These are phyloP conservation scores for Scytalidium sp. DNA, from an alignment of 2,329 filamentous ascomycete species.

Conservation along the genomic window DNA sequence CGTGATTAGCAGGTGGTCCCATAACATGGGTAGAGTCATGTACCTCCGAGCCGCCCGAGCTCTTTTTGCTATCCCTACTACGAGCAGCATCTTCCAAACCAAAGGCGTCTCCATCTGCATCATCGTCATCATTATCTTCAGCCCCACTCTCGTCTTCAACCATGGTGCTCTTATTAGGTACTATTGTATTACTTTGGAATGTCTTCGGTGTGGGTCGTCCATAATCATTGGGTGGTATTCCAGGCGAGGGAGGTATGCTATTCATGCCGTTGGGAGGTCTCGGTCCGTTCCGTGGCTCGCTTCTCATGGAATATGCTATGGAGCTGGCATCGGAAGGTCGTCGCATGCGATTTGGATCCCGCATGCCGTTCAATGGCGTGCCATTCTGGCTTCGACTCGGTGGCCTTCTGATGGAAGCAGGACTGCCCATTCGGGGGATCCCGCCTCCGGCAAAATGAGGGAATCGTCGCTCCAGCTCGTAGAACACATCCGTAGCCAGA, in stretches of 20 bases:
- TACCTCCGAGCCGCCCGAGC: conserved; percentile 36
- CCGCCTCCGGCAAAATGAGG: conserved; percentile 74
- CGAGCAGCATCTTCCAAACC: conserved; percentile 45
- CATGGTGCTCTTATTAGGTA: conserved; percentile 97
- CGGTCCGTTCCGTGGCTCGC: conserved; percentile 29
- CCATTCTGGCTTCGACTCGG: conserved; percentile 52
- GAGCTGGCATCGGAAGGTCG: conserved; percentile 58
- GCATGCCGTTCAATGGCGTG: conserved; percentile 59
- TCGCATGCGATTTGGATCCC: conserved; percentile 40
- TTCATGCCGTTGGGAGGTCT: conserved; percentile 41
- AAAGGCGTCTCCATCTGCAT: conserved; percentile 72
- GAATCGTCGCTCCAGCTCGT: conserved; percentile 87
- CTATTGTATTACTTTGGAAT: conserved; percentile 92
- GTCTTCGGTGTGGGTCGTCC: conserved; percentile 81
- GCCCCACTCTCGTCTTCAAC: conserved; percentile 77
- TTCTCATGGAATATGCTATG: conserved; percentile 34
- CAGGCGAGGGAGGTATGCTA: conserved; percentile 57
- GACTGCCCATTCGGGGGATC: conserved; percentile 66
- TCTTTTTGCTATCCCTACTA: conserved; percentile 35
- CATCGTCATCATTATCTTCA: conserved; percentile 68
- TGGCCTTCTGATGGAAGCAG: conserved; percentile 58
- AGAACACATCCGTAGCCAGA: conserved; percentile 92
- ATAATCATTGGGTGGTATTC: conserved; percentile 59
- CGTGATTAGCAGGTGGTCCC: conserved; percentile 12
- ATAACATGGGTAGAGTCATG: conserved; percentile 10